Base-by-base conservation (phyloP, 768 basidiomycete genomes). In the Austroboletus festivus region DNA sequence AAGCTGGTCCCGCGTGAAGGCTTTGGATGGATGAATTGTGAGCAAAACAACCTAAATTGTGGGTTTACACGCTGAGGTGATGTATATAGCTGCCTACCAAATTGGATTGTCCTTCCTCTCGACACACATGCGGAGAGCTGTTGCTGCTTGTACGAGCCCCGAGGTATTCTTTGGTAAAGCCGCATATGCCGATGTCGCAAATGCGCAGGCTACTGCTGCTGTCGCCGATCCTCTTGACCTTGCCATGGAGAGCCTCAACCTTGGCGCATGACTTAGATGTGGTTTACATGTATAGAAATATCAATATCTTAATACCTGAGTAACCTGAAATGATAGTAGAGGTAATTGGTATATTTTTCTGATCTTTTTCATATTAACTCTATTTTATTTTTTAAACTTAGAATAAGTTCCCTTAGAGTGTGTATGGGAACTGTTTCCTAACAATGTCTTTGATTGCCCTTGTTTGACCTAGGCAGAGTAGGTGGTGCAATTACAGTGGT, bases 1-100 rank as follows among this genome's bases (percentile, higher is more conserved):
- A 92, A 94, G 73, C 85, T 94, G 80, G 89, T 97, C 38, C 94
- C 94, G 42, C 81, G 93, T 13, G 95, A 98, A 70, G 95, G 95
- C 46, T 99, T 98, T 63, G 95, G 95, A 9, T 97, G 93, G 95
- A 96, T 93, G 89, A 95, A 95, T 53, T 78, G 91, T 92, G 59
- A 51, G 84, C 72, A 11, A 33, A 30, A 11, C 16, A 11, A n/a
- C n/a, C n/a, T n/a, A n/a, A n/a, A 28, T 2, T 0, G 19, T 23
- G 15, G 8, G 31, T 31, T 22, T 10, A 45, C 23, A 50, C 34
- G 47, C 46, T 48, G 38, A 41, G 21, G 31, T 44, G 31, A 22
- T 46, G 42, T 47, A 33, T 50, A 35, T 58, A 93, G 90, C 94
- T 56, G 90, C 93, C 24, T 97, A 93, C 68, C 95, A 97, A 73